phyloP scores from a whole-genome alignment of 1,284 basidiomycete genomes.

The Fomitopsis schrenkii region DNA sequence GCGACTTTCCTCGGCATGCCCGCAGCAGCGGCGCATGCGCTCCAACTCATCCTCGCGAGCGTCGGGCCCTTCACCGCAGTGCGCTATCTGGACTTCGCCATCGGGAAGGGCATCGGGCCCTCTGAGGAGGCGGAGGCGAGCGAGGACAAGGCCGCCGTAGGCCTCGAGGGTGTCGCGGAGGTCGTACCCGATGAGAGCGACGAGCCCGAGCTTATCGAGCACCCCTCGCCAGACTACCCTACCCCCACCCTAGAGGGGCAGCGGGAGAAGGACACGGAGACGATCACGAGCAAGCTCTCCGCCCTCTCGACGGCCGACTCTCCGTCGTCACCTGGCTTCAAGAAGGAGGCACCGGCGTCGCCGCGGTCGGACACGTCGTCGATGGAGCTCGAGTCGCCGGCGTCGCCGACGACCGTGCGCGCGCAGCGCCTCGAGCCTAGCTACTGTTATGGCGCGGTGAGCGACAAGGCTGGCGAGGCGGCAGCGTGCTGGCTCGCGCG shows the following conservation, averaged over 20 bases:
- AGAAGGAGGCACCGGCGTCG: constrained; percentile 33
- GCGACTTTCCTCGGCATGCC: constrained; percentile 85
- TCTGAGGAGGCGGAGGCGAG: constrained; percentile 39
- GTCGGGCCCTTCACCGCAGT: constrained; percentile 78
- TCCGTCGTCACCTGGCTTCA: constrained; percentile 2
- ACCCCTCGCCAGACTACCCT: background rate
- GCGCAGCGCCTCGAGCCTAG: constrained; percentile 16
- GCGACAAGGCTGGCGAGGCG: constrained; percentile 89
- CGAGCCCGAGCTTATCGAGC: background rate
- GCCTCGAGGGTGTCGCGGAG: constrained; percentile 67
- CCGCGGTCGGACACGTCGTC: constrained; percentile 26
- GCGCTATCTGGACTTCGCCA: constrained; percentile 81
- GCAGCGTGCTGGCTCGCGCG: constrained; percentile 84
- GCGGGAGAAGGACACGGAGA: background rate
- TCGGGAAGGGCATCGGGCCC: constrained; percentile 67
- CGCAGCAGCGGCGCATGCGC: constrained; percentile 69
- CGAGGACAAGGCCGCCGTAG: constrained; percentile 51
- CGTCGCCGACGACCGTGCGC: background rate
- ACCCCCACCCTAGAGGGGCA: background rate
- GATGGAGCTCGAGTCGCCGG: background rate
- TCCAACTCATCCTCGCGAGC: constrained; percentile 69
- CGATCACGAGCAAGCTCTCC: constrained; percentile 24
- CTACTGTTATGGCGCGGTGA: constrained; percentile 78
- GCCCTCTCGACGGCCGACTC: background rate
- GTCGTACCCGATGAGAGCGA: constrained; percentile 28